Conservation (phyloP, 2,329 filamentous ascomycete genomes). For the Coleophoma crateriformis region DNA sequence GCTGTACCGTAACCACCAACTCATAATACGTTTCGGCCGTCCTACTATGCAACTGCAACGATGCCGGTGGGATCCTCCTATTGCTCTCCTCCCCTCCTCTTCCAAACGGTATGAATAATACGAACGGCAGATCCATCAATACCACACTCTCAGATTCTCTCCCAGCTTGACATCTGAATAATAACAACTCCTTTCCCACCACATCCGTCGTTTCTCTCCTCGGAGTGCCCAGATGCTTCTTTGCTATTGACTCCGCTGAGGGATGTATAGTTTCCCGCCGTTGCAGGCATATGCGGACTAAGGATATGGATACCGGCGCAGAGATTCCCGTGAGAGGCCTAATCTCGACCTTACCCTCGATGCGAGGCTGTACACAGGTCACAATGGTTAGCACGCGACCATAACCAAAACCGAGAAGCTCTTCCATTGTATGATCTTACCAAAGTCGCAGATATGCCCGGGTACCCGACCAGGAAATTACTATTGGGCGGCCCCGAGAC, state of each 20-base stretch:
- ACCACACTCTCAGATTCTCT: slow-evolving; percentile 85
- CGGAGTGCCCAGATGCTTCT: slow-evolving; percentile 84
- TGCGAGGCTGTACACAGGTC: slow-evolving; percentile 65
- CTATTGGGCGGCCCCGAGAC: slow-evolving; percentile 96
- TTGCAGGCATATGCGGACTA: slow-evolving; percentile 91
- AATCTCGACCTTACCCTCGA: slow-evolving; percentile 97
- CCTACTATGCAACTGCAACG: slow-evolving; percentile 80
- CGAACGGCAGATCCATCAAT: slow-evolving; percentile 94
- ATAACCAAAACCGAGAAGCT: too few species aligned
- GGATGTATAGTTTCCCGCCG: slow-evolving; percentile 95
- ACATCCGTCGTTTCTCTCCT: slow-evolving; percentile 87
- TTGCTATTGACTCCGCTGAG: slow-evolving; percentile 87
- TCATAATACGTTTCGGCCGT: slow-evolving; percentile 98
- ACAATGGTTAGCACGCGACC: background rate
- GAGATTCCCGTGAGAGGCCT: slow-evolving; percentile 79
- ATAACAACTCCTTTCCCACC: slow-evolving; percentile 89
- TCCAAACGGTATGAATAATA: slow-evolving; percentile 94
- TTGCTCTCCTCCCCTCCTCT: slow-evolving; percentile 86
- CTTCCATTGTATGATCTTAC: slow-evolving; percentile 45
- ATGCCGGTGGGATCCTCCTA: slow-evolving; percentile 84
- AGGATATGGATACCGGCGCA: slow-evolving; percentile 82
- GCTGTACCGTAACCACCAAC: slow-evolving; percentile 90
- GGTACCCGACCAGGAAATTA: slow-evolving; percentile 94
- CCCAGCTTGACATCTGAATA: slow-evolving; percentile 81
- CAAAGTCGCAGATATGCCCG: slow-evolving; percentile 94